Conservation (phyloP, 306 rosid genomes). For the Glycine tomentella region DNA sequence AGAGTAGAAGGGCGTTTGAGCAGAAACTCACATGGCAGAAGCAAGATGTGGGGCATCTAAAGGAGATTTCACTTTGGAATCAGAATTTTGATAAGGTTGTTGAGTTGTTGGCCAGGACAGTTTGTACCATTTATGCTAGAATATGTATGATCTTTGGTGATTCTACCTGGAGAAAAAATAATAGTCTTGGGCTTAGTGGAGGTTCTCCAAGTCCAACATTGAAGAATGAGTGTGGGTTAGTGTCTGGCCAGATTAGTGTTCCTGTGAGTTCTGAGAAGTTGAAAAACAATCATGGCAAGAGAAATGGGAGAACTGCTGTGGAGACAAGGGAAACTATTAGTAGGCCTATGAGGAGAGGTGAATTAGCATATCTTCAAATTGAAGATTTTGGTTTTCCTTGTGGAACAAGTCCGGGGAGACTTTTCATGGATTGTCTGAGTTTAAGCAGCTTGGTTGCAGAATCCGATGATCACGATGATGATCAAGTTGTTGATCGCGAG, state of each 20-base stretch:
- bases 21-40: conserved; percentile 87
- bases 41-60: conserved; percentile 88
- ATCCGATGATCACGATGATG: conserved; percentile 51
- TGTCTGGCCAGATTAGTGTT: conserved; percentile 51
- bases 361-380: conserved; percentile 61
- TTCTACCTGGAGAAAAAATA: conserved; percentile 49
- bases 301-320: conserved; percentile 51
- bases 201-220: conserved; percentile 55
- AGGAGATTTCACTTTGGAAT: conserved; percentile 88
- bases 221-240: conserved; percentile 42
- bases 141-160: conserved; percentile 70
- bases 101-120: conserved; percentile 91
- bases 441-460: conserved; percentile 78
- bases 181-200: conserved; percentile 47
- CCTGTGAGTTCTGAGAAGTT: conserved; percentile 51
- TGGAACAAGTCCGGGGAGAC: conserved; percentile 88
- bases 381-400: conserved; percentile 87
- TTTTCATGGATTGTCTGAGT: conserved; percentile 92
- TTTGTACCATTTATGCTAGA: conserved; percentile 84
- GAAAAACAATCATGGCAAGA: conserved; percentile 56
- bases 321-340: conserved; percentile 53
- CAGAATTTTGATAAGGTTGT: conserved; percentile 91
- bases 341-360: conserved; percentile 62
- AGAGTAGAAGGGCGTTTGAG: conserved; percentile 74
- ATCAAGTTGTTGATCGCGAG: conserved; percentile 49